These are phyloP conservation scores for Prosopis cineraria DNA, from an alignment of 306 rosid genomes.

Conservation along the genomic window DNA sequence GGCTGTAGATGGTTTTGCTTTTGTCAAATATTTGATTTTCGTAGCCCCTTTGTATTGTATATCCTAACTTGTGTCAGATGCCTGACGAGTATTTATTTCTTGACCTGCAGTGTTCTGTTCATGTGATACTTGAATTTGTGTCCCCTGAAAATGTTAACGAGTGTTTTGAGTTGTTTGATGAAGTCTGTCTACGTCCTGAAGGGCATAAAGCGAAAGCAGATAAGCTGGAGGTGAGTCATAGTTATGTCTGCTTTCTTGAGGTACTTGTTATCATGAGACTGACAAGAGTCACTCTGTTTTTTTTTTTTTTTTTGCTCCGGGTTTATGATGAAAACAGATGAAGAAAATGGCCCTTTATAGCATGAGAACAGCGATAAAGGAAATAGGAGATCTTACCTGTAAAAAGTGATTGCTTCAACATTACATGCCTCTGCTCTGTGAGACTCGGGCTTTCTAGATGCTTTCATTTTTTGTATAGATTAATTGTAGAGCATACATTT, in stretches of 20 bases:
- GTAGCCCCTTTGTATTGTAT: not conserved
- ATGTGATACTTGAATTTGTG: constrained; percentile 82
- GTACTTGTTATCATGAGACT: constrained; percentile 17
- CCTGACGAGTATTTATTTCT: constrained; percentile 26
- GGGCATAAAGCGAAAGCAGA: constrained; percentile 74
- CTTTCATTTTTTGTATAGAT: constrained; percentile 39
- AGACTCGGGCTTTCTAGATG: constrained; percentile 23
- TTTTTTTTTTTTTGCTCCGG: not conserved
- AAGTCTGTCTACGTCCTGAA: constrained; percentile 68
- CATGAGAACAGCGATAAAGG: constrained; percentile 78
- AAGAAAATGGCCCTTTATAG: constrained; percentile 79
- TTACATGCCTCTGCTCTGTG: constrained; percentile 1
- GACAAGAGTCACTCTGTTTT: not conserved
- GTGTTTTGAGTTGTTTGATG: constrained; percentile 73
- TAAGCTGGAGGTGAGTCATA: constrained; percentile 69
- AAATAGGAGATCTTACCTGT: constrained; percentile 79
- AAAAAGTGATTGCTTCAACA: constrained; percentile 51
- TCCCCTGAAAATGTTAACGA: constrained; percentile 83
- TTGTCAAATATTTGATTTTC: constrained; percentile 2
- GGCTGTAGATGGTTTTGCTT: not conserved
- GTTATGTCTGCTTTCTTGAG: constrained; percentile 25
- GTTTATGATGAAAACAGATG: constrained; percentile 56
- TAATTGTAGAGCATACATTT: constrained; percentile 29
- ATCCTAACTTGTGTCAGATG: constrained; percentile 19
- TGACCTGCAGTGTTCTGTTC: constrained; percentile 76